phyloP scores from a whole-genome alignment of 768 basidiomycete genomes.

The Candolleomyces eurysporus region DNA sequence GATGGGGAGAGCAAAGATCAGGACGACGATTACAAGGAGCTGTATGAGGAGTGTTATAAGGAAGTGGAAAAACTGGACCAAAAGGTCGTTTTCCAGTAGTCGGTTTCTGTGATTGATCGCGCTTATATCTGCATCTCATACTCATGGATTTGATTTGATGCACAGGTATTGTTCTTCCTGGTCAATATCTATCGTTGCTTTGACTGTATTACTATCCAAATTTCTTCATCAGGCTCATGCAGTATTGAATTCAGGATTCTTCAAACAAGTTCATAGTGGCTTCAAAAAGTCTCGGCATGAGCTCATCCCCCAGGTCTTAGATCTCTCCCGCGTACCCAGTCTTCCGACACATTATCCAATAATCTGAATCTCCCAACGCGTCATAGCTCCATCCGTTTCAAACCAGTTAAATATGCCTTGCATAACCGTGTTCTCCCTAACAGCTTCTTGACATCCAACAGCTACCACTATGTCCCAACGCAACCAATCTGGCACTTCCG shows the following conservation, averaged over 20 bases:
- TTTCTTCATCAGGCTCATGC: no score
- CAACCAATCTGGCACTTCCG: no score
- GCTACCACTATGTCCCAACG: no score
- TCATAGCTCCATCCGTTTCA: not conserved
- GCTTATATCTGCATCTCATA: not conserved
- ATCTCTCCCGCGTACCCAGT: not conserved
- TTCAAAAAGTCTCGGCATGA: no score
- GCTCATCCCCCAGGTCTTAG: not conserved
- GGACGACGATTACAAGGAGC: slow-evolving; percentile 83
- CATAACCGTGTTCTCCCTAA: no score
- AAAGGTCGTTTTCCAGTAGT: slow-evolving; percentile 57
- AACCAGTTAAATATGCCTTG: not conserved
- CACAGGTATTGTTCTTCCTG: slow-evolving; percentile 2
- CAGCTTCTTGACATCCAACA: no score
- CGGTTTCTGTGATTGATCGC: slow-evolving; percentile 7
- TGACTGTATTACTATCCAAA: no score
- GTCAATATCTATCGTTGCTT: no score
- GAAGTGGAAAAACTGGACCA: slow-evolving; percentile 85
- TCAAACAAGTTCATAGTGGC: no score
- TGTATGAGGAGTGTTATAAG: slow-evolving; percentile 81
- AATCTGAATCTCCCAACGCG: not conserved
- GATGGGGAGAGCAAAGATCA: slow-evolving; percentile 56
- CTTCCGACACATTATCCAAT: not conserved
- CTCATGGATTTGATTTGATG: slow-evolving; percentile 7
- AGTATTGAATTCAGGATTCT: no score